These are phyloP conservation scores for Citrus unshiu DNA, from an alignment of 345 rosid genomes.

Conservation along the genomic window DNA sequence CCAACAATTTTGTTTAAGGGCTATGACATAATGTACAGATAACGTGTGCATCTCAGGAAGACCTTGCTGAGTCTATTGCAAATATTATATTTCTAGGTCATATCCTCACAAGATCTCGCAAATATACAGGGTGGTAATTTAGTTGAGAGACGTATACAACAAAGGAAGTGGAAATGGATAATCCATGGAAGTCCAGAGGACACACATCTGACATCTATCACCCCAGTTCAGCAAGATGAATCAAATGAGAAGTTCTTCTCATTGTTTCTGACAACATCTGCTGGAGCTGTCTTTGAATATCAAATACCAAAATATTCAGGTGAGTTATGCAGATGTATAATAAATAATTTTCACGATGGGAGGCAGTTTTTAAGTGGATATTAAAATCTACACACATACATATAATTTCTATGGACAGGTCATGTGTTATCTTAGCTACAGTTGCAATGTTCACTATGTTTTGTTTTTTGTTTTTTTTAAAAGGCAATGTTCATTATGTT, in stretches of 20 bases:
- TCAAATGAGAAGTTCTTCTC: conserved; percentile 34
- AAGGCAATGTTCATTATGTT: not conserved
- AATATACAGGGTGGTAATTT: conserved; percentile 43
- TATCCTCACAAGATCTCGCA: not conserved
- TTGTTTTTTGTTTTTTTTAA: too few relatives aligned
- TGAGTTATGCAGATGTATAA: conserved; percentile 16
- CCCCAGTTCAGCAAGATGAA: conserved; percentile 47
- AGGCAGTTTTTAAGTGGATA: not conserved
- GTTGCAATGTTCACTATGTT: not conserved
- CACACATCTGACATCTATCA: conserved; percentile 48
- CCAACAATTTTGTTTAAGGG: not conserved
- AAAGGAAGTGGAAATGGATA: conserved; percentile 72
- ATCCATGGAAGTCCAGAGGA: conserved; percentile 53
- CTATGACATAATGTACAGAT: too few relatives aligned
- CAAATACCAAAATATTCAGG: conserved; percentile 44
- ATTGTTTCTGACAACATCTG: conserved; percentile 45
- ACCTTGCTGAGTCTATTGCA: not conserved
- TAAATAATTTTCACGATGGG: not conserved
- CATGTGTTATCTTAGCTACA: not conserved
- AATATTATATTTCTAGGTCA: not conserved
- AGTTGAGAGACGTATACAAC: conserved; percentile 49
- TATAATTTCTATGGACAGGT: not conserved
- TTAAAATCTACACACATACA: not conserved
- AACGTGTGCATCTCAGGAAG: too few relatives aligned
- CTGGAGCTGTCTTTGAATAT: conserved; percentile 50